Conservation (phyloP, 768 basidiomycete species). For the Trametes meyenii region DNA sequence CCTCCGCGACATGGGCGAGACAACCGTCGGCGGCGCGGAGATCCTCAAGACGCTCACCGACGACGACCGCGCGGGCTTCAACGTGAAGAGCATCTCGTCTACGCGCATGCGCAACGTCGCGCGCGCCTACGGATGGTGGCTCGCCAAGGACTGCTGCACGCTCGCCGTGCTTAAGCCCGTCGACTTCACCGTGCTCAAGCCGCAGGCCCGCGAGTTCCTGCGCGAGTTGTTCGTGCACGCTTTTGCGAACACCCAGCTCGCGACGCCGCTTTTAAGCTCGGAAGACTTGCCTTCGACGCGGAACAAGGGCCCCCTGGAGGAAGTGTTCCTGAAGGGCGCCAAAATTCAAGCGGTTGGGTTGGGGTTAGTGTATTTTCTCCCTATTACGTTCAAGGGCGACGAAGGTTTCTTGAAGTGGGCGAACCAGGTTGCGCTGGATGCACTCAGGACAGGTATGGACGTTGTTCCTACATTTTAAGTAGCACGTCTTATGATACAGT, state of each 20-base stretch:
- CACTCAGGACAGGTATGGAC: constrained; percentile 66
- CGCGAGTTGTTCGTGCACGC: constrained; percentile 67
- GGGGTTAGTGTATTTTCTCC: constrained; percentile 76
- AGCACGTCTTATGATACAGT: background rate
- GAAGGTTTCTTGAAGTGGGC: constrained; percentile 65
- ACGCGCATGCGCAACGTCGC: constrained; percentile 74
- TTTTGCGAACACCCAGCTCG: constrained; percentile 73
- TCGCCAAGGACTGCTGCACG: constrained; percentile 79
- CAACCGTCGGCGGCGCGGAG: constrained; percentile 76
- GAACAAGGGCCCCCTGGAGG: constrained; percentile 67
- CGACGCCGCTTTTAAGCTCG: constrained; percentile 61
- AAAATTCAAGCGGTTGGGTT: constrained; percentile 66
- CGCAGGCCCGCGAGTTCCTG: constrained; percentile 67
- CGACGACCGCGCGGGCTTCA: constrained; percentile 46
- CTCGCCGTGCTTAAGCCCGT: constrained; percentile 89
- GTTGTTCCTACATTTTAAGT: constrained; percentile 42
- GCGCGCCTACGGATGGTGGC: constrained; percentile 89
- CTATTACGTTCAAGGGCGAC: constrained; percentile 43
- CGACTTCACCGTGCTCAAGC: constrained; percentile 77
- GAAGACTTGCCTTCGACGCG: constrained; percentile 45
- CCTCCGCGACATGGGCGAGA: constrained; percentile 87
- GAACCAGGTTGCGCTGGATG: constrained; percentile 65
- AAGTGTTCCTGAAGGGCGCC: constrained; percentile 76
- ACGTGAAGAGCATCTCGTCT: constrained; percentile 56
- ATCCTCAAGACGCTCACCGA: constrained; percentile 62